phyloP scores from a whole-genome alignment of 768 basidiomycete genomes.

The Omphalotus guepiniiformis region DNA sequence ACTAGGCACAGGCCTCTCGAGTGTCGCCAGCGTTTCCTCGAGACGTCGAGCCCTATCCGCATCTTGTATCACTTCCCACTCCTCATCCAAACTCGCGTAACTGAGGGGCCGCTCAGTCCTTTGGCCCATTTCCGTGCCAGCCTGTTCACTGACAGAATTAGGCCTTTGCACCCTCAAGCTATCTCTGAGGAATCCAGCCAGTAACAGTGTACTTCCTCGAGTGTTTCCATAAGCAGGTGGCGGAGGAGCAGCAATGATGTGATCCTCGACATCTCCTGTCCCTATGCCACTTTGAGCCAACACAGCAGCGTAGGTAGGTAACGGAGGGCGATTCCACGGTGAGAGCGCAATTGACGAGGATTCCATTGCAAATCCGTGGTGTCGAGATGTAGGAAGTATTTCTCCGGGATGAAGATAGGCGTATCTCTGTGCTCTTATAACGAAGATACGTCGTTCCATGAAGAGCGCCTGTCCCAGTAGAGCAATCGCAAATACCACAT shows the following conservation, averaged over 20 bases:
- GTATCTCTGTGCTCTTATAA: slow-evolving; percentile 66
- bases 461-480: slow-evolving; percentile 52
- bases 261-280: slow-evolving; percentile 74
- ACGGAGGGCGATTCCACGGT: slow-evolving; percentile 68
- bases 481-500: slow-evolving; percentile 55
- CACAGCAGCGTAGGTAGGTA: slow-evolving; percentile 69
- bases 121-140: slow-evolving; percentile 19
- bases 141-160: slow-evolving; percentile 29
- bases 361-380: slow-evolving; percentile 18
- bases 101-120: slow-evolving; percentile 44
- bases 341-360: slow-evolving; percentile 39
- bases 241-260: slow-evolving; percentile 60
- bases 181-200: slow-evolving; percentile 47
- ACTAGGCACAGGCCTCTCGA: slow-evolving; percentile 28
- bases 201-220: slow-evolving; percentile 60
- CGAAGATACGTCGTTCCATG: slow-evolving; percentile 59
- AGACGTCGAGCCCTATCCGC: slow-evolving; percentile 48
- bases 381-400: slow-evolving; percentile 38
- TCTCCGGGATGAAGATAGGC: slow-evolving; percentile 56
- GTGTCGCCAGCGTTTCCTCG: slow-evolving; percentile 50
- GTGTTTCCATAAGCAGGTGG: slow-evolving; percentile 79
- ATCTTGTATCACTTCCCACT: slow-evolving; percentile 52
- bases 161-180: slow-evolving; percentile 48
- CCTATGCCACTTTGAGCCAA: slow-evolving; percentile 64
- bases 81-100: slow-evolving; percentile 50